Percentiles rank a stretch among this genome's conserved stretches.
Evolutionary conservation across 345 rosid species (phyloP).

Genomic region (Eucalyptus polybractea): DNA sequence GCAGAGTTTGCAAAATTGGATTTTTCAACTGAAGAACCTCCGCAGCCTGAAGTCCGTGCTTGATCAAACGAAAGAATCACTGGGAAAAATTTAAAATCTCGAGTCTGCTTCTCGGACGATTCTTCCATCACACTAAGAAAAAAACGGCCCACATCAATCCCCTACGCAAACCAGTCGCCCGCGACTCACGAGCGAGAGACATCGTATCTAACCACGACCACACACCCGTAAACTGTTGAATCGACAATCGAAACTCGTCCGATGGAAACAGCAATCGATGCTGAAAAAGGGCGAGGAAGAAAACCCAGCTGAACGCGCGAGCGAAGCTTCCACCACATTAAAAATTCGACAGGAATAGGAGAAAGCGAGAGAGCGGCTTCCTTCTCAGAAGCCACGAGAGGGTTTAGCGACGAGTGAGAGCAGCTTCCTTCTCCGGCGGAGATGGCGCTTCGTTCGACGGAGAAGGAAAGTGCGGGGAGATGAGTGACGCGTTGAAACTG

Average conservation of each 20-base stretch:
- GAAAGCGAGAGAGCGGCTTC: too few species aligned
- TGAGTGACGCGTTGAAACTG: too few species aligned
- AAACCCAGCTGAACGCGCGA: too few species aligned
- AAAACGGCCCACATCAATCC: neutral
- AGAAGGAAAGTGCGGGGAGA: too few species aligned
- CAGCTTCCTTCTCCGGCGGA: neutral
- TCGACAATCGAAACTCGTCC: too few species aligned
- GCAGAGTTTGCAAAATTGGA: neutral
- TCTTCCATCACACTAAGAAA: neutral
- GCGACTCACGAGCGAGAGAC: neutral
- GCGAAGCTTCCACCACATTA: too few species aligned
- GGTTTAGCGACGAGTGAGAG: slow-evolving; percentile 5
- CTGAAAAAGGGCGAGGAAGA: neutral
- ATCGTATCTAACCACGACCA: neutral
- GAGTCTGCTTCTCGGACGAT: neutral
- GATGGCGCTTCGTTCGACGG: too few species aligned
- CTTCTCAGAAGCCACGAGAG: slow-evolving; percentile 82
- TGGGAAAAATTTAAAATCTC: neutral
- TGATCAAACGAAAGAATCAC: neutral
- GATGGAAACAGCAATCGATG: neutral
- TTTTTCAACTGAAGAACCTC: neutral
- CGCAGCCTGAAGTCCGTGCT: neutral
- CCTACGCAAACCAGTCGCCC: neutral
- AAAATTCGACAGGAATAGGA: too few species aligned
- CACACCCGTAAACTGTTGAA: neutral